Percentiles rank a stretch among this genome's conserved stretches.
These are phyloP conservation scores for Aspergillus saccharolyticus DNA, from an alignment of 495 filamentous ascomycete species.

Conservation along the genomic window DNA sequence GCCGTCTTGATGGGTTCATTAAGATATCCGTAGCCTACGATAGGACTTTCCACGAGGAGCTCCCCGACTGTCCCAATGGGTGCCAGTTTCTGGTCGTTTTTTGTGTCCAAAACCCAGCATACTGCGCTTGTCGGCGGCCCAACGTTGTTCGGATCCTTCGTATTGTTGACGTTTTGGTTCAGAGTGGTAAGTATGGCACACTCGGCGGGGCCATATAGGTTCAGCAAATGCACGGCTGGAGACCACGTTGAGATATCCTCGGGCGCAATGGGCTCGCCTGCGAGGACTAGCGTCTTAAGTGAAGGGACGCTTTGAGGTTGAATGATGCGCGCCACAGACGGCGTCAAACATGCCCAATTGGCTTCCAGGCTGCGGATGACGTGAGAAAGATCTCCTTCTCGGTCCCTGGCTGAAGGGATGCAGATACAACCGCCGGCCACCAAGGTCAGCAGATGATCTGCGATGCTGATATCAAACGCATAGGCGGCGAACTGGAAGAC, in stretches of 20 bases:
- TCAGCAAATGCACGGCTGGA: background rate
- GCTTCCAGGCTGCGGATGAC: conserved; percentile 18
- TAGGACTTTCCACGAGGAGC: conserved; percentile 40
- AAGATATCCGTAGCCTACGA: conserved; percentile 38
- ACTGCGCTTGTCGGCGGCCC: background rate
- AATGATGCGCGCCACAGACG: conserved; percentile 21
- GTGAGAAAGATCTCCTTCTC: conserved; percentile 21
- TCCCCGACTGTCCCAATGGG: conserved; percentile 43
- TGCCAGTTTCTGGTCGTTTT: conserved; percentile 9
- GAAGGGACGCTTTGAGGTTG: conserved; percentile 17
- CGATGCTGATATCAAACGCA: conserved; percentile 52
- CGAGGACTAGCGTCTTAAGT: conserved; percentile 20
- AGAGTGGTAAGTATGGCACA: background rate
- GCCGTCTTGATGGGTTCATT: conserved; percentile 28
- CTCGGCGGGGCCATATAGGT: conserved; percentile 12
- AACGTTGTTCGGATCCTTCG: background rate
- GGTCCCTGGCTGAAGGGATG: conserved; percentile 30
- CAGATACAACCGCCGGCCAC: conserved; percentile 33
- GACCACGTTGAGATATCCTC: conserved; percentile 19
- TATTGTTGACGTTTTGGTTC: background rate
- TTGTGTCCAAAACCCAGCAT: background rate
- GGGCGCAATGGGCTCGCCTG: conserved; percentile 18
- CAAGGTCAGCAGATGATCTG: conserved; percentile 52
- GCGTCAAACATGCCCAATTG: conserved; percentile 24
- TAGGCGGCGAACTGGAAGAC: conserved; percentile 36